These are phyloP conservation scores for Fusarium fujikuroi DNA, from an alignment of 2,329 filamentous ascomycete species.

Conservation along the genomic window DNA sequence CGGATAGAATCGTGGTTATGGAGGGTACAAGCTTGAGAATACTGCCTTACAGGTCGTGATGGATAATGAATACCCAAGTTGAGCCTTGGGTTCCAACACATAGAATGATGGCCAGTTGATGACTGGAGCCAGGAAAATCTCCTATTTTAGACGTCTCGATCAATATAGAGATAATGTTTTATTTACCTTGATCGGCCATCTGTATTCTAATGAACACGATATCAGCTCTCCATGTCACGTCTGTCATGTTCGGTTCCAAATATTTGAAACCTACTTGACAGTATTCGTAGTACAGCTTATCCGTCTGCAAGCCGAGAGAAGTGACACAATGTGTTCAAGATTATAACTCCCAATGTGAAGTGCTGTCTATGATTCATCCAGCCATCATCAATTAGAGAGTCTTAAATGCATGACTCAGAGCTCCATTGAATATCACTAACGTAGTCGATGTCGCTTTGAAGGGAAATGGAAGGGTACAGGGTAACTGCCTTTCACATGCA, in stretches of 20 bases:
- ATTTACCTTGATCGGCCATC: not conserved
- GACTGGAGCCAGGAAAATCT: constrained; percentile 8
- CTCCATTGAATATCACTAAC: not conserved
- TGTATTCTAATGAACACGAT: not conserved
- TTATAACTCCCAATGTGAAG: too few relatives aligned
- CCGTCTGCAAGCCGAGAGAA: not conserved
- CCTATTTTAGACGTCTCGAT: constrained; percentile 19
- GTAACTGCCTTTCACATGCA: constrained; percentile 21
- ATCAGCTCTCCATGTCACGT: not conserved
- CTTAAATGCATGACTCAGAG: not conserved
- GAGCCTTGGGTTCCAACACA: not conserved
- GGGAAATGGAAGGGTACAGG: not conserved
- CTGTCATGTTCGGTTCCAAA: too few relatives aligned
- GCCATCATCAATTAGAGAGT: too few relatives aligned
- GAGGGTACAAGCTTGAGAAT: not conserved
- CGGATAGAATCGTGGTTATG: not conserved
- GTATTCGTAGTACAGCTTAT: too few relatives aligned
- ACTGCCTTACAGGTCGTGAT: not conserved
- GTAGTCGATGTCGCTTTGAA: not conserved
- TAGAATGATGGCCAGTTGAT: constrained; percentile 21
- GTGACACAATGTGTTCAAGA: fast-evolving
- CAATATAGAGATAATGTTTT: not conserved
- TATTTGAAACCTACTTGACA: not conserved
- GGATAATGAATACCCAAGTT: not conserved
- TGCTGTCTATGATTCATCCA: not conserved